Percentiles rank a stretch among this genome's conserved stretches.
phyloP scores from a whole-genome alignment of 1,139 yeast genomes.

The Eremothecium coryli region DNA sequence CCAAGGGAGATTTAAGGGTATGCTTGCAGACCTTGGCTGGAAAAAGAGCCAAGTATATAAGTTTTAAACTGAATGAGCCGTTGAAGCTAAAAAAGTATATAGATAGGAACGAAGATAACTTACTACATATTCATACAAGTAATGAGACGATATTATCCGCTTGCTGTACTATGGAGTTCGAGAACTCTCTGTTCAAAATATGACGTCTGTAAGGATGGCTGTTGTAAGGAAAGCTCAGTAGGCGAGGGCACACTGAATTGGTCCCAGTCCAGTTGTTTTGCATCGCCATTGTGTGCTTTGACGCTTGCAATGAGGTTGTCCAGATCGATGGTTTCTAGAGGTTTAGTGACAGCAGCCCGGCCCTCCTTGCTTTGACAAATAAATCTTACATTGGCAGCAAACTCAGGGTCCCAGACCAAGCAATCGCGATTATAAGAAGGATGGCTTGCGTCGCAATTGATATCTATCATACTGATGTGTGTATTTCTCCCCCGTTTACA shows the following conservation, averaged over 20 bases:
- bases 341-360: background rate
- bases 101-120: too few relatives aligned
- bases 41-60: conserved; percentile 82
- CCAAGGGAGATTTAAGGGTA: conserved; percentile 91
- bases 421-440: conserved; percentile 17
- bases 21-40: conserved; percentile 80
- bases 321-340: background rate
- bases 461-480: conserved; percentile 40
- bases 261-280: background rate
- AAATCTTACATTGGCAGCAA: conserved; percentile 32
- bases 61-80: too few relatives aligned
- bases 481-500: conserved; percentile 49
- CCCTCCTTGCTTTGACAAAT: background rate
- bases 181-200: too few relatives aligned
- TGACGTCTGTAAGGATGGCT: too few relatives aligned
- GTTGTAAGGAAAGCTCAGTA: too few relatives aligned
- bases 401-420: conserved; percentile 39
- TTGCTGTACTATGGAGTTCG: too few relatives aligned
- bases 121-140: too few relatives aligned
- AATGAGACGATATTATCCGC: too few relatives aligned
- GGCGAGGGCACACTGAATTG: background rate
- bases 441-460: conserved; percentile 30
- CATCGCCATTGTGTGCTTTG: background rate
- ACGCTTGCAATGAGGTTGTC: background rate
- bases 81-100: too few relatives aligned